These are phyloP conservation scores for Rasamsonia emersonii DNA, from an alignment of 2,329 filamentous ascomycete species.

Conservation along the genomic window DNA sequence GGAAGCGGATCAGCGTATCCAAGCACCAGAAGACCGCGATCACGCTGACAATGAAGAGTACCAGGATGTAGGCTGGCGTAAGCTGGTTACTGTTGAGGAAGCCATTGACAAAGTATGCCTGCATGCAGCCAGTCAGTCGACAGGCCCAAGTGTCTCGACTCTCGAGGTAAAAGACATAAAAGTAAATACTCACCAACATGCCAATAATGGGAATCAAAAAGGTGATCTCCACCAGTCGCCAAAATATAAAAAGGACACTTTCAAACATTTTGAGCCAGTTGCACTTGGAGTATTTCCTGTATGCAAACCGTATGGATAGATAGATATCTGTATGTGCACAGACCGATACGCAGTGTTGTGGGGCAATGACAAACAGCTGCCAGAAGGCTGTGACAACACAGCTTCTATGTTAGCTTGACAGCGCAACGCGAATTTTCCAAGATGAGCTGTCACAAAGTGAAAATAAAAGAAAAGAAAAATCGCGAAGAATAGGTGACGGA, in stretches of 20 bases:
- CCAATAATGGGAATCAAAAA: slow-evolving; percentile 56
- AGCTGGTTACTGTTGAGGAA: slow-evolving; percentile 49
- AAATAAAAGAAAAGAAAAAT: no score
- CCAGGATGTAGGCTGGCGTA: slow-evolving; percentile 52
- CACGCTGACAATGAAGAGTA: slow-evolving; percentile 57
- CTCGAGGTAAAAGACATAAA: no score
- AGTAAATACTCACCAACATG: slow-evolving; percentile 42
- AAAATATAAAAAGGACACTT: slow-evolving; percentile 54
- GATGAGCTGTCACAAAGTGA: no score
- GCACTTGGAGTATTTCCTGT: slow-evolving; percentile 1
- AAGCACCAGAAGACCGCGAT: slow-evolving; percentile 54
- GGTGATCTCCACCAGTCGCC: slow-evolving; percentile 52
- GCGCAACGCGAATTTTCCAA: no score
- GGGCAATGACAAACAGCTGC: slow-evolving; percentile 10
- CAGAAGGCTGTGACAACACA: not conserved
- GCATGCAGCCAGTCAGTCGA: slow-evolving; percentile 3
- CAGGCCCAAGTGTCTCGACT: no score
- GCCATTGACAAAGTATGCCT: slow-evolving; percentile 53
- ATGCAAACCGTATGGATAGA: no score
- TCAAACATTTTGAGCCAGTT: slow-evolving; percentile 35
- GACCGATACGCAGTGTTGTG: slow-evolving; percentile 7
- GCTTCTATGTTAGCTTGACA: no score
- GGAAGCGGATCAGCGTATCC: slow-evolving; percentile 52
- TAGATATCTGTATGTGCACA: slow-evolving; percentile 1
- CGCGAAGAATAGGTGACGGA: no score